Evolutionary conservation across 495 filamentous ascomycete species (phyloP), one percentile per base, ranked within the genome.

Genomic region (Penicillium paxilli): DNA sequence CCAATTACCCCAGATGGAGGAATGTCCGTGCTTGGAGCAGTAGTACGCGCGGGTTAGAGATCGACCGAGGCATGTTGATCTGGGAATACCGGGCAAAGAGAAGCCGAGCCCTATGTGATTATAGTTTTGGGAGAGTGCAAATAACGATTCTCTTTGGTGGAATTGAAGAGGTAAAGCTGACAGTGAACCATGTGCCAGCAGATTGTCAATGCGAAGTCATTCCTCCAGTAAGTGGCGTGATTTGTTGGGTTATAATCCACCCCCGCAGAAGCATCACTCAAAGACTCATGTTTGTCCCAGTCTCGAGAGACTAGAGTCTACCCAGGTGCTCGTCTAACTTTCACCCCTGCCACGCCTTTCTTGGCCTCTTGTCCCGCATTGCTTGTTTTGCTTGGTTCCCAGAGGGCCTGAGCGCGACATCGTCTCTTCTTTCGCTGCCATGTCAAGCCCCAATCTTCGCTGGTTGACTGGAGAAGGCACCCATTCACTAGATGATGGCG

Each of bases 381-480:
- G 54, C 52, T 50, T 55, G 26, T 14, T 24, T 17, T n/a, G 35
- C 35, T 40, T 40, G 35, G 16, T 40, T 40, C 33, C 20, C 17
- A 23, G 46, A 32, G 35, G 44, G 33, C 23, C 44, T 14, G 44
- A 47, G 44, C 51, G 44, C 44, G 16, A 40, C 19, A 16, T 32
- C 8, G 11, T 12, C 30, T 12, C 30, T 32, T 32, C 11, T 14
- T 32, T 12, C 30, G 11, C 30, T 32, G 32, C 37, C 12, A 57
- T 61, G 59, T 32, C 47, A 16, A 9, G 8, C 8, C 24, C 33
- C 11, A 62, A 62, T 51, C 32, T 62, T 22, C 59, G 53, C 12
- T 65, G 58, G 55, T 49, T 65, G 10, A 49, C 28, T 7, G 49
- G 52, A 9, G 38, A 59, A n/a, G 47, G 47, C n/a, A 52, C 55